These are phyloP conservation scores for Chytriomyces hyalinus DNA, from an alignment of 192 early-diverging fungal genomes.

Conservation along the genomic window DNA sequence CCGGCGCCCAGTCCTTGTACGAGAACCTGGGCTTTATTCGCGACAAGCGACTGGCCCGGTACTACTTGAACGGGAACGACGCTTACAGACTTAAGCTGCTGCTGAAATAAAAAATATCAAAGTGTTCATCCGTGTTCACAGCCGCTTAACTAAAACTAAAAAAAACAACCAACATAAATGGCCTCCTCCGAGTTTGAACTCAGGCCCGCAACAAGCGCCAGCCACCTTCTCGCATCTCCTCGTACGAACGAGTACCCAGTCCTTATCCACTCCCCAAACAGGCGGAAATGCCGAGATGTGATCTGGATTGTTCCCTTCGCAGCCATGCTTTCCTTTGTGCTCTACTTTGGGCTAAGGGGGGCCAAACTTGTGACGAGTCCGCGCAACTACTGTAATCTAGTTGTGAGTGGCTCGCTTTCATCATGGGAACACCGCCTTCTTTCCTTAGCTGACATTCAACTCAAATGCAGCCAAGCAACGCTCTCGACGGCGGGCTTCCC, in stretches of 20 bases:
- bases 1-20: slow-evolving; percentile 83
- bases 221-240: too few relatives aligned
- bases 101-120: too few relatives aligned
- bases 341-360: not conserved
- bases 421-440: not conserved
- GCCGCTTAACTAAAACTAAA: too few relatives aligned
- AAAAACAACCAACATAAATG: too few relatives aligned
- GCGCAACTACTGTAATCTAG: not conserved
- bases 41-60: slow-evolving; percentile 88
- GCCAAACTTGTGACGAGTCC: slow-evolving; percentile 13
- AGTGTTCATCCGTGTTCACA: too few relatives aligned
- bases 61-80: slow-evolving; percentile 93
- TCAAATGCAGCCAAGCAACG: not conserved
- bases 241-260: slow-evolving; percentile 6
- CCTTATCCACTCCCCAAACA: not conserved
- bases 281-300: not conserved
- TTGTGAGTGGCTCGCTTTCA: not conserved
- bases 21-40: slow-evolving; percentile 89
- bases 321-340: slow-evolving; percentile 4
- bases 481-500: not conserved
- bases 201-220: too few relatives aligned
- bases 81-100: slow-evolving; percentile 60
- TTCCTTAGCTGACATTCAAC: not conserved
- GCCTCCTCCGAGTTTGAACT: too few relatives aligned
- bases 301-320: slow-evolving; percentile 9